Percentiles rank a stretch among this genome's conserved stretches.
Evolutionary conservation across 495 filamentous ascomycete species (phyloP).

Genomic region (Chaetomidium leptoderma): DNA sequence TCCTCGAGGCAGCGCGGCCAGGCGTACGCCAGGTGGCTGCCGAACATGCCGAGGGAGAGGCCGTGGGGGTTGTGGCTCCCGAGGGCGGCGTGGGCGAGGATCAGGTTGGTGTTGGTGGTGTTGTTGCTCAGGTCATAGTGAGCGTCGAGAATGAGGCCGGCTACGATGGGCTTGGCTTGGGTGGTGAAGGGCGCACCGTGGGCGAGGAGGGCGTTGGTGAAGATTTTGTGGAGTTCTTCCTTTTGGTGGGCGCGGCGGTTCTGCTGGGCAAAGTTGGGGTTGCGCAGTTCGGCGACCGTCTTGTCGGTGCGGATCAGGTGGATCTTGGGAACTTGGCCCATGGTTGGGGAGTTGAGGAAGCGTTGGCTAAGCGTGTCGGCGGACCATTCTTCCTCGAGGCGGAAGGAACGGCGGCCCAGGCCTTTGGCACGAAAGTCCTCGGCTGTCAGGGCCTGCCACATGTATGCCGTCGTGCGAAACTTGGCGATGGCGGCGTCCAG

Average conservation of each 20-base stretch:
- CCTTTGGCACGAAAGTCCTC: slow-evolving; percentile 46
- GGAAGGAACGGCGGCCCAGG: slow-evolving; percentile 47
- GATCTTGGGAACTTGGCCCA: slow-evolving; percentile 41
- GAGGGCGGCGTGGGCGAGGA: slow-evolving; percentile 43
- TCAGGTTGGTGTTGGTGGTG: slow-evolving; percentile 31
- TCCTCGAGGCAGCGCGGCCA: slow-evolving; percentile 45
- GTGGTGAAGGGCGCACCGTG: slow-evolving; percentile 36
- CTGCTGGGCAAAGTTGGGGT: slow-evolving; percentile 34
- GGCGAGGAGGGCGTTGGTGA: slow-evolving; percentile 37
- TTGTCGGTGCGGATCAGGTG: slow-evolving; percentile 43
- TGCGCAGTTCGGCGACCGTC: slow-evolving; percentile 40
- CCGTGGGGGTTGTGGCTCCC: slow-evolving; percentile 39
- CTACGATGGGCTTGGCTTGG: slow-evolving; percentile 37
- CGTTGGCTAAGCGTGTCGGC: slow-evolving; percentile 35
- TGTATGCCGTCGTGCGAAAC: slow-evolving; percentile 49
- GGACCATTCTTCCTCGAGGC: slow-evolving; percentile 48
- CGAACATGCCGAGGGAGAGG: slow-evolving; percentile 46
- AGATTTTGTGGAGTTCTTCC: slow-evolving; percentile 39
- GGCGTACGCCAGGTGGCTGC: slow-evolving; percentile 45
- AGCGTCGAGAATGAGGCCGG: slow-evolving; percentile 44
- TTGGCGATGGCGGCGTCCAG: slow-evolving; percentile 46
- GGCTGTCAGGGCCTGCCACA: slow-evolving; percentile 49
- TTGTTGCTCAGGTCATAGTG: slow-evolving; percentile 34
- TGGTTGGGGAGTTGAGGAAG: slow-evolving; percentile 11
- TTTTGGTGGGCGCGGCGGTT: slow-evolving; percentile 25